Base-by-base conservation (phyloP, 1,284 basidiomycete genomes). In the Phenoliferia sp. region DNA sequence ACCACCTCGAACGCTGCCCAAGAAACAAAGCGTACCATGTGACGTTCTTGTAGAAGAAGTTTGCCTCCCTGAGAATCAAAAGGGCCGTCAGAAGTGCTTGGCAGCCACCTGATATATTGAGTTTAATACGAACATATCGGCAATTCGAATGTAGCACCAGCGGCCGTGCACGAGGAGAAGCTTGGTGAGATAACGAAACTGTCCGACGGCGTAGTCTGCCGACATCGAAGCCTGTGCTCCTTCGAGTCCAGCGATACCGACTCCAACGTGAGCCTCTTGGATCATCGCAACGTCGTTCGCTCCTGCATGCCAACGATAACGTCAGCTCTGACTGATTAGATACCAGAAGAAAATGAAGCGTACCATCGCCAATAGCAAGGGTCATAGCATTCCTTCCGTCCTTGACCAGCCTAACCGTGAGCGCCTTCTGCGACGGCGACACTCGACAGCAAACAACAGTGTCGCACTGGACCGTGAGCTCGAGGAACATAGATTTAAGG, bases 211-310 rank as follows among this genome's bases (percentile, higher is more conserved):
- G 75, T 97, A 98, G 80, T 98, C 95, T 19, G 95, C 94, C 29
- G 93, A 96, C 94, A 98, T 98, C 56, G 94, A 94, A 31, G 95
- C 95, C 80, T 99, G 95, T 29, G 93, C 94, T 63, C 95, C 95
- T 79, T 99, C 95, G 57, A 95, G 85, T 62, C 95, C 95, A 69
- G 93, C 87, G 32, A 98, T 84, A 32, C 95, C 95, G 76, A 94
- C 93, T 6, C 95, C 95, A 73, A 96, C 88, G 79, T 98, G 95
- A 39, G 95, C 95, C 77, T 97, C 94, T 79, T 99, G 95, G 72
- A 99, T 99, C 92, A 95, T 95, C 4, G 92, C 92, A 15, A 95
- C 92, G 76, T 95, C 93, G 76, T 94, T 95, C 19, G 92, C 92
- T 61, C 77, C 76, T 76, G 50, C 48, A 56, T 17, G 9, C 19